phyloP scores from a whole-genome alignment of 129 eudicot species.

The Flaveria bidentis region DNA sequence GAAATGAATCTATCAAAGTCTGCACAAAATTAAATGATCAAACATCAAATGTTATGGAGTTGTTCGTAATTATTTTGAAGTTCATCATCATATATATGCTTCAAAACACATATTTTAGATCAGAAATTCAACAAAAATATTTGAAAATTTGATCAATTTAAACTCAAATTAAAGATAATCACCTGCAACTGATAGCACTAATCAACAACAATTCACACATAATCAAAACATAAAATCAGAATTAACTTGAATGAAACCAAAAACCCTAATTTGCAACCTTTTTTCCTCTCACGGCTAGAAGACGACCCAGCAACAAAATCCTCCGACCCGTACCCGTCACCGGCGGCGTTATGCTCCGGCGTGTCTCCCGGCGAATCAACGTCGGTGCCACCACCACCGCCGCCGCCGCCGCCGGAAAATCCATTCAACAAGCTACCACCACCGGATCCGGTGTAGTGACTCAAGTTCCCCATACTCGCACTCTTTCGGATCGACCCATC shows the following conservation, averaged over 20 bases:
- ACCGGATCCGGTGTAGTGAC: slow-evolving; percentile 57
- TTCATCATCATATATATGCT: not conserved
- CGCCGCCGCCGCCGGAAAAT: slow-evolving; percentile 39
- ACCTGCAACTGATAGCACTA: not conserved
- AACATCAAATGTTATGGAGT: not conserved
- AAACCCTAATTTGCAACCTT: slow-evolving; percentile 47
- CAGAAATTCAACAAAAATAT: not conserved
- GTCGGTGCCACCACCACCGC: slow-evolving; percentile 8
- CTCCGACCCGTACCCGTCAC: slow-evolving; percentile 89
- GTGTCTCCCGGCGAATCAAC: slow-evolving; percentile 55
- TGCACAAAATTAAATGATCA: not conserved
- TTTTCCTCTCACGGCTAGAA: slow-evolving; percentile 82
- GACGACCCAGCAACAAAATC: slow-evolving; percentile 89
- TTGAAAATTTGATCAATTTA: slow-evolving; percentile 3
- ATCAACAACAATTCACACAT: not conserved
- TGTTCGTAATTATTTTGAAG: not conserved
- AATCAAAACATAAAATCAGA: slow-evolving; percentile 11
- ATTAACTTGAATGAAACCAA: not conserved
- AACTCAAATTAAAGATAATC: not conserved
- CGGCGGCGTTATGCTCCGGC: slow-evolving; percentile 51
- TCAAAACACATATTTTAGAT: slow-evolving; percentile 9
- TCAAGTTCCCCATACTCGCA: slow-evolving; percentile 96
- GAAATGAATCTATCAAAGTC: not conserved
- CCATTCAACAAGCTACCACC: slow-evolving; percentile 48
- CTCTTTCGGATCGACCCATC: slow-evolving; percentile 94